Percentiles rank a stretch among this genome's conserved stretches.
Evolutionary conservation across 352 stramenopile species (phyloP).

Genomic region (Pythium scleroteichum): DNA sequence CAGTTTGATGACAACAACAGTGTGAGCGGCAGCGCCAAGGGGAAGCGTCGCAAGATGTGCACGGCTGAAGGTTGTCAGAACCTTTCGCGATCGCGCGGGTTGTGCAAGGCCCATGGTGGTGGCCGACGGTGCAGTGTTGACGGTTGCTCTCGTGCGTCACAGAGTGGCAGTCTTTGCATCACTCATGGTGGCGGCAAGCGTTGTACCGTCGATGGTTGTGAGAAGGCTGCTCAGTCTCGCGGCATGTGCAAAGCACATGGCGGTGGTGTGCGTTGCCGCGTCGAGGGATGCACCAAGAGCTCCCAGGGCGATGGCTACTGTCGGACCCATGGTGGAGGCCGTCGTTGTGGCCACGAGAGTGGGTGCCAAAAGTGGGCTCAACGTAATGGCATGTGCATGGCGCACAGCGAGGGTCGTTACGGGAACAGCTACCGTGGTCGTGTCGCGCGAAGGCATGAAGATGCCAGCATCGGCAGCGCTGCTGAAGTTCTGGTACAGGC

Average conservation of each 20-base stretch:
- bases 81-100: conserved; percentile 67
- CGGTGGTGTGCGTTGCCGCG: conserved; percentile 75
- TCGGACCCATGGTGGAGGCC: conserved; percentile 70
- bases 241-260: conserved; percentile 87
- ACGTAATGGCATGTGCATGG: conserved; percentile 86
- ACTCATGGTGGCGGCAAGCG: conserved; percentile 83
- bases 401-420: conserved; percentile 80
- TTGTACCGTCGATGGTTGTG: conserved; percentile 76
- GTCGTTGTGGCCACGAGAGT: conserved; percentile 67
- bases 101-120: conserved; percentile 80
- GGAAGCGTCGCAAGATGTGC: conserved; percentile 83
- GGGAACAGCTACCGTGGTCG: conserved; percentile 79
- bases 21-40: conserved; percentile 34
- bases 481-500: conserved; percentile 13
- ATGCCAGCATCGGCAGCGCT: conserved; percentile 11
- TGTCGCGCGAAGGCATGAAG: conserved; percentile 40
- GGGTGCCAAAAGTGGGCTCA: conserved; percentile 83
- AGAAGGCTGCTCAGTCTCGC: conserved; percentile 76
- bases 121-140: conserved; percentile 78
- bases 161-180: conserved; percentile 83
- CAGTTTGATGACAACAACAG: conserved; percentile 29
- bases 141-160: conserved; percentile 72
- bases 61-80: conserved; percentile 76
- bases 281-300: conserved; percentile 83
- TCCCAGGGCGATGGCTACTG: conserved; percentile 85